Percentiles rank a stretch among this genome's conserved stretches.
These are phyloP conservation scores for Amaranthus tricolor DNA, from an alignment of 179 eudicot species.

Conservation along the genomic window DNA sequence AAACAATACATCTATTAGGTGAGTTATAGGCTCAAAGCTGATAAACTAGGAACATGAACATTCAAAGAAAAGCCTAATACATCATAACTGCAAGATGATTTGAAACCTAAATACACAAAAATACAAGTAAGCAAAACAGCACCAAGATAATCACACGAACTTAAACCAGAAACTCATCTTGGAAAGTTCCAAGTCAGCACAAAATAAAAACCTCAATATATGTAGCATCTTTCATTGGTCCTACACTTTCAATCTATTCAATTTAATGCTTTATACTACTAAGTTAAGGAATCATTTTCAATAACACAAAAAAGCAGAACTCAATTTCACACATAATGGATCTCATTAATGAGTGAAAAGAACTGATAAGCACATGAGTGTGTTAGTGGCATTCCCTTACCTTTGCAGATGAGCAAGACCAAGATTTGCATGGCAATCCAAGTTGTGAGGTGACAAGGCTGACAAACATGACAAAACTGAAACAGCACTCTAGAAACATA, in stretches of 20 bases:
- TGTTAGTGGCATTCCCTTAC: slow-evolving; percentile 33
- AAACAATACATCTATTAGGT: slow-evolving; percentile 15
- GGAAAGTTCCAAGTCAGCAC: not conserved
- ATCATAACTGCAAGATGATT: not conserved
- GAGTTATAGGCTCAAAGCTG: not conserved
- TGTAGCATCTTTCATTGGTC: not conserved
- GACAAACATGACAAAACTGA: slow-evolving; percentile 72
- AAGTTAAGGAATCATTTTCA: not conserved
- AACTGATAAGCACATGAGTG: not conserved
- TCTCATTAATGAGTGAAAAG: not conserved
- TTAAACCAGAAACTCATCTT: not conserved
- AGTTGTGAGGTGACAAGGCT: slow-evolving; percentile 63
- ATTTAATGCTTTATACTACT: not conserved
- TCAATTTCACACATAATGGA: not conserved
- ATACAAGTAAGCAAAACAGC: not conserved
- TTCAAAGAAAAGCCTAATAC: slow-evolving; percentile 11
- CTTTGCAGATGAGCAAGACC: slow-evolving; percentile 94
- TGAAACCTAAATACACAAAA: not conserved
- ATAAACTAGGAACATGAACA: not conserved
- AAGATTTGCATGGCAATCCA: slow-evolving; percentile 94
- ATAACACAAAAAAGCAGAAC: not conserved
- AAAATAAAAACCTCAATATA: not conserved
- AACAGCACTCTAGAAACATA: slow-evolving; percentile 65
- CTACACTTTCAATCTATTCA: not conserved
- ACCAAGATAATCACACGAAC: not conserved